Evolutionary conservation across 805 yeast genomes (phyloP).

Genomic region (Kuraishia floccosa): DNA sequence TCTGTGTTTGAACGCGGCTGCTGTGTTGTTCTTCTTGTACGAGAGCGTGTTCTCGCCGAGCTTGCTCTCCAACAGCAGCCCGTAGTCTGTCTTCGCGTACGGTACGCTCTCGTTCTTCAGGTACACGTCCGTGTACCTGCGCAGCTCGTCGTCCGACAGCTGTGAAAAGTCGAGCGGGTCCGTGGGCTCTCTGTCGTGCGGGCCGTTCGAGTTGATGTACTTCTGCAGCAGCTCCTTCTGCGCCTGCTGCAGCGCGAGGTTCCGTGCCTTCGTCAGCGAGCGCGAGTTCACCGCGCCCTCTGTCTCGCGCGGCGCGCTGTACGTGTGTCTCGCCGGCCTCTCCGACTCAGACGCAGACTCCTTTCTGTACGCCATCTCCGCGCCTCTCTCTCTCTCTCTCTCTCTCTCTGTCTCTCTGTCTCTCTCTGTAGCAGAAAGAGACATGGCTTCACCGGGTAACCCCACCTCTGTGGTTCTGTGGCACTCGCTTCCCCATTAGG

Average conservation of each 20-base stretch:
- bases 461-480: too few species aligned
- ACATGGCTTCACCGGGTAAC: too few species aligned
- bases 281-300: slow-evolving; percentile 14
- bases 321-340: slow-evolving; percentile 18
- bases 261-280: slow-evolving; percentile 46
- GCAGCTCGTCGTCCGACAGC: slow-evolving; percentile 50
- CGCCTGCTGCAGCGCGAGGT: slow-evolving; percentile 53
- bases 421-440: too few species aligned
- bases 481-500: too few species aligned
- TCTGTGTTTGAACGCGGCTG: too few species aligned
- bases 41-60: slow-evolving; percentile 61
- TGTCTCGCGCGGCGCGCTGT: slow-evolving; percentile 19
- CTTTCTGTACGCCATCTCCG: slow-evolving; percentile 5
- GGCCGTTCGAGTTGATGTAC: slow-evolving; percentile 68
- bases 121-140: slow-evolving; percentile 54
- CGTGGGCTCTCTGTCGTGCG: slow-evolving; percentile 35
- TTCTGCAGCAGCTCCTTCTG: slow-evolving; percentile 58
- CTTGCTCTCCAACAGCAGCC: slow-evolving; percentile 57
- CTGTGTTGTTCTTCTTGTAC: slow-evolving; percentile 19
- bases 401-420: background rate
- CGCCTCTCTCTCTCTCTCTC: background rate
- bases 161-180: slow-evolving; percentile 63
- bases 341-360: slow-evolving; percentile 13
- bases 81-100: slow-evolving; percentile 54
- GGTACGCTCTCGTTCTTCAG: slow-evolving; percentile 34